phyloP scores from a whole-genome alignment of 192 early-diverging fungal species.

The Backusella mclennaniae region DNA sequence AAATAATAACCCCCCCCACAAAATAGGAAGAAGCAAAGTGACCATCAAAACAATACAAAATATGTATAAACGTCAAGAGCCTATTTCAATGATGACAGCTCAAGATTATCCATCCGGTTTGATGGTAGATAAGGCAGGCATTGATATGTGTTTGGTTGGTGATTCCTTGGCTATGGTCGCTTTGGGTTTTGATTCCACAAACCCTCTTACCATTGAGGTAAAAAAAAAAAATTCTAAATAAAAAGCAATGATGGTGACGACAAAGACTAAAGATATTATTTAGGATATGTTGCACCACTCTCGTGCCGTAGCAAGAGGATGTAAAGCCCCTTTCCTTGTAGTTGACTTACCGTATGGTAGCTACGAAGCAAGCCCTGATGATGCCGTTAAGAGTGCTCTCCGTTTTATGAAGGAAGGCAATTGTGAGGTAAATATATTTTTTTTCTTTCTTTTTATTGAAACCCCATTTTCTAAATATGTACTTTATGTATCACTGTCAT shows the following conservation, averaged over 20 bases:
- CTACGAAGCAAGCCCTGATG: constrained; percentile 75
- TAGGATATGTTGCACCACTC: constrained; percentile 97
- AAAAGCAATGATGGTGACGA: background rate
- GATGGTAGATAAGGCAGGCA: constrained; percentile 76
- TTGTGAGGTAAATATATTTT: constrained; percentile 56
- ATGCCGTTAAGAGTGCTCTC: constrained; percentile 77
- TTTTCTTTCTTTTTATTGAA: background rate
- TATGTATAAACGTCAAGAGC: constrained; percentile 68
- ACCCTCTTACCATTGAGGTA: constrained; percentile 83
- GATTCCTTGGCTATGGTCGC: constrained; percentile 98
- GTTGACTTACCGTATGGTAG: constrained; percentile 93
- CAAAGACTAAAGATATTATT: background rate
- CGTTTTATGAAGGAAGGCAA: constrained; percentile 88
- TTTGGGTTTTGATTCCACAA: constrained; percentile 85
- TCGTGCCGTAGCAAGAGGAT: constrained; percentile 83
- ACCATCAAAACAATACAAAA: constrained; percentile 80
- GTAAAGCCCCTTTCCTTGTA: constrained; percentile 74
- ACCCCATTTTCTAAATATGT: background rate
- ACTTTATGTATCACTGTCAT: background rate
- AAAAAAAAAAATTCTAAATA: constrained; percentile 21
- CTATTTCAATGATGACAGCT: constrained; percentile 95
- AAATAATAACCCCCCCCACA: background rate
- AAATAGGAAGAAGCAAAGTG: constrained; percentile 67
- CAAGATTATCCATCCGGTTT: constrained; percentile 93
- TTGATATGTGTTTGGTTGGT: constrained; percentile 91